Conservation (phyloP, 805 yeast genomes). For the Wickerhamomyces ciferrii region DNA sequence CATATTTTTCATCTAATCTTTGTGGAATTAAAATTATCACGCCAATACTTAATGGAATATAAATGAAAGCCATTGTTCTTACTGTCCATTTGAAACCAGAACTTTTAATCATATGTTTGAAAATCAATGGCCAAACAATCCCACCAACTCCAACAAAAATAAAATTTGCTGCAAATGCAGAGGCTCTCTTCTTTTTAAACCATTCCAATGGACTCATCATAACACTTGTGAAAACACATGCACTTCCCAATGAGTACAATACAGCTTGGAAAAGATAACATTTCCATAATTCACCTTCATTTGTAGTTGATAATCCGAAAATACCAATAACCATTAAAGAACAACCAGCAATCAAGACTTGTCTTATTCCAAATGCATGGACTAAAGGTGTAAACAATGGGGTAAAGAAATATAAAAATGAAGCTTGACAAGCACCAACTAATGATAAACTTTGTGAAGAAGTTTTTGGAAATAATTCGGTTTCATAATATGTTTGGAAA, state of each 20-base stretch:
- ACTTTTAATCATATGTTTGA: not conserved
- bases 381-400: not conserved
- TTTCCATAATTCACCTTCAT: not conserved
- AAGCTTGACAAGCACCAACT: not conserved
- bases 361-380: not conserved
- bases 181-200: not conserved
- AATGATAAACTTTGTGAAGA: not conserved
- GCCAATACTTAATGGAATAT: not conserved
- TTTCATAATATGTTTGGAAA: not conserved
- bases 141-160: not conserved
- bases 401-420: not conserved
- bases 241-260: not conserved
- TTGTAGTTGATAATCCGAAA: not conserved
- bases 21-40: not conserved
- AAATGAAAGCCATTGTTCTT: not conserved
- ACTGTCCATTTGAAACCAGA: not conserved
- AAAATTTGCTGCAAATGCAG: not conserved
- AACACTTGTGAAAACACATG: not conserved
- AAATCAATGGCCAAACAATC: not conserved
- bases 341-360: not conserved
- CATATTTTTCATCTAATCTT: not conserved
- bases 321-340: not conserved
- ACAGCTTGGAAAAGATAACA: not conserved
- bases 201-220: not conserved
- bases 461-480: not conserved